Conservation (phyloP, 2,329 filamentous ascomycete genomes). For the Verruconis gallopava region DNA sequence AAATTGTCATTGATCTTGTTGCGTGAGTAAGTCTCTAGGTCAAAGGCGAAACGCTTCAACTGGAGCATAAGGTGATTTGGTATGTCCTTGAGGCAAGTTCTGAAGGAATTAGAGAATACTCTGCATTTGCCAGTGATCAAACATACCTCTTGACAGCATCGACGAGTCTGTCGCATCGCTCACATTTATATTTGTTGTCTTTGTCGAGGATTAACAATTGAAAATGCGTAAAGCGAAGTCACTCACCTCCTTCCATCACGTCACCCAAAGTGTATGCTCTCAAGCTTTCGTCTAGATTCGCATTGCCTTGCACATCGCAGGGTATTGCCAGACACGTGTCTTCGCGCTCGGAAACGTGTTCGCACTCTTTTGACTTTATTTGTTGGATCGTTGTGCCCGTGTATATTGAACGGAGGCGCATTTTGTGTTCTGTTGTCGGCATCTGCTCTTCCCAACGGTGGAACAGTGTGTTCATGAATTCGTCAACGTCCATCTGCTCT, state of each 20-base stretch:
- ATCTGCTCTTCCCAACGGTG: conserved; percentile 84
- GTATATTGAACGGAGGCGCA: conserved; percentile 68
- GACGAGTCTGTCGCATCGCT: conserved; percentile 70
- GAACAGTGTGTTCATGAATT: conserved; percentile 91
- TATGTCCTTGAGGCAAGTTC: conserved; percentile 81
- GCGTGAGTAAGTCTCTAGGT: conserved; percentile 60
- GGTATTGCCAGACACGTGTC: conserved; percentile 93
- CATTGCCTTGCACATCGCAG: conserved; percentile 91
- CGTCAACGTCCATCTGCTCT: conserved; percentile 94
- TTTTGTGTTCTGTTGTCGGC: conserved; percentile 51
- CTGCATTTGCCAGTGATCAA: not conserved
- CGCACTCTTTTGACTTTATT: conserved; percentile 86
- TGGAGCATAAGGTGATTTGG: conserved; percentile 94
- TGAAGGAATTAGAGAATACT: conserved; percentile 21
- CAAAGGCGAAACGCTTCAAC: conserved; percentile 77
- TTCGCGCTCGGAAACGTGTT: conserved; percentile 79
- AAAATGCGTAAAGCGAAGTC: too few species aligned
- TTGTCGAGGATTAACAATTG: too few species aligned
- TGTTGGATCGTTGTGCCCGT: conserved; percentile 88
- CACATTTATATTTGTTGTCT: conserved; percentile 98
- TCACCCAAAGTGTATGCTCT: conserved; percentile 94
- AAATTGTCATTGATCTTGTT: conserved; percentile 96
- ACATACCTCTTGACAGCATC: conserved; percentile 75
- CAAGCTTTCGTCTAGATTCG: conserved; percentile 69
- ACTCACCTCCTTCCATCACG: conserved; percentile 74